These are phyloP conservation scores for Aspergillus leporis DNA, from an alignment of 495 filamentous ascomycete species.

Conservation along the genomic window DNA sequence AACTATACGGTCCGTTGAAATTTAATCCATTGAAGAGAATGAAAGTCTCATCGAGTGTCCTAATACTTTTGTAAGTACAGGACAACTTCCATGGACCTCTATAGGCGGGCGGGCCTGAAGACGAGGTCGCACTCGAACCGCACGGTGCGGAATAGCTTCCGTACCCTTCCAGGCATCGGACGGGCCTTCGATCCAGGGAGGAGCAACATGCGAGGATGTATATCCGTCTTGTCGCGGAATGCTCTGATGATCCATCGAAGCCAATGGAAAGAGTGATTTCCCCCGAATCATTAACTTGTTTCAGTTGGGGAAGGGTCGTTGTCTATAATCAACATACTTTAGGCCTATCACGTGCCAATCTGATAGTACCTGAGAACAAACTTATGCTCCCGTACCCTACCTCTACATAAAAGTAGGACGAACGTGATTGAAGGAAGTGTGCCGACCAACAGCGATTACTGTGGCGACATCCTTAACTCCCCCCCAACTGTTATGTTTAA, in stretches of 20 bases:
- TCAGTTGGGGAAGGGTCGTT: background rate
- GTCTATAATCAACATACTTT: background rate
- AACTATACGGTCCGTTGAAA: background rate
- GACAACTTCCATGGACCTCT: too few species aligned
- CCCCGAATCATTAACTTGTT: background rate
- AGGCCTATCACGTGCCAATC: background rate
- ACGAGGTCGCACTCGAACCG: background rate
- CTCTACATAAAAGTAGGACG: too few species aligned
- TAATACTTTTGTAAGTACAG: too few species aligned
- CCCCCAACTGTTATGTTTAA: background rate
- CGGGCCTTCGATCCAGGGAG: too few species aligned
- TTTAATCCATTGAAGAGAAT: too few species aligned
- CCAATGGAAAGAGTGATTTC: background rate
- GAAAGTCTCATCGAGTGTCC: background rate
- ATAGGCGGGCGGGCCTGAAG: background rate
- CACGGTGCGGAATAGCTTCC: background rate
- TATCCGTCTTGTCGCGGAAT: background rate
- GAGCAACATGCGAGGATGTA: background rate
- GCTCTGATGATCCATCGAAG: background rate
- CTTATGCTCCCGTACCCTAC: too few species aligned
- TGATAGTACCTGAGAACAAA: too few species aligned
- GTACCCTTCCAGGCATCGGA: background rate
- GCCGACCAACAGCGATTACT: too few species aligned
- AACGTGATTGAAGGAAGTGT: background rate
- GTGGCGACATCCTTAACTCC: too few species aligned